Evolutionary conservation across 805 yeast species (phyloP), one percentile per base, ranked within the genome.

Genomic region (Suhomyces xylopsoci): DNA sequence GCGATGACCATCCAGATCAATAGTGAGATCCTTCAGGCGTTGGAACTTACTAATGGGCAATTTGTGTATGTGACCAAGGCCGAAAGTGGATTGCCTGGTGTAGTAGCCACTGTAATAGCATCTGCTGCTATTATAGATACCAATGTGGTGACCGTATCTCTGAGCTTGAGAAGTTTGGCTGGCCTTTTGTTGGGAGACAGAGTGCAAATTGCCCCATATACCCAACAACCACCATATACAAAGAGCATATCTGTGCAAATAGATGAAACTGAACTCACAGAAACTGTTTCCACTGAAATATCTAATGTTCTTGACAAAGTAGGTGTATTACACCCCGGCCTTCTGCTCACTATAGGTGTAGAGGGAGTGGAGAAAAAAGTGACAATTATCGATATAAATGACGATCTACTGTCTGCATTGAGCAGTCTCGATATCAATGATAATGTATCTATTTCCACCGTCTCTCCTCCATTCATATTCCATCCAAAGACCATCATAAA

Each of bases 241-340:
- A 50, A 54, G 26, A 32, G 45, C 14, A 52, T 57, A 5, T 42
- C 47, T 65, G 2, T 73, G 68, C 7, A 20, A 10, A 4, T 44
- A 2, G 40, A 12, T 34, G 6, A 15, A 40, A 30, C 19, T 17
- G 55, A 45, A 20, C 17, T 40, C 10, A 17, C 8, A 10, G 44
- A 40, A 15, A 36, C 40, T 20, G 68, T 2, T 65, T 66, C 47
- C 68, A 73, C 41, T 49, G 66, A 24, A 0, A 58, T 82, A 8
- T 79, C 71, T 48, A 77, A 78, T 40, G 55, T 74, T 0, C 56
- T 85, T 8, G 69, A 74, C 47, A 85, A 84, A 24, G 70, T 79
- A 28, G 91, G 92, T 0, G 62, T 88, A 7, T 56, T 87, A 0
- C 80, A 81, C 62, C 85, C 90, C 0, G 87, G 87, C 7, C 69